Evolutionary conservation across 2,329 filamentous ascomycete species (phyloP), one percentile per base, ranked within the genome.

Genomic region (Elsinoe ampelina): DNA sequence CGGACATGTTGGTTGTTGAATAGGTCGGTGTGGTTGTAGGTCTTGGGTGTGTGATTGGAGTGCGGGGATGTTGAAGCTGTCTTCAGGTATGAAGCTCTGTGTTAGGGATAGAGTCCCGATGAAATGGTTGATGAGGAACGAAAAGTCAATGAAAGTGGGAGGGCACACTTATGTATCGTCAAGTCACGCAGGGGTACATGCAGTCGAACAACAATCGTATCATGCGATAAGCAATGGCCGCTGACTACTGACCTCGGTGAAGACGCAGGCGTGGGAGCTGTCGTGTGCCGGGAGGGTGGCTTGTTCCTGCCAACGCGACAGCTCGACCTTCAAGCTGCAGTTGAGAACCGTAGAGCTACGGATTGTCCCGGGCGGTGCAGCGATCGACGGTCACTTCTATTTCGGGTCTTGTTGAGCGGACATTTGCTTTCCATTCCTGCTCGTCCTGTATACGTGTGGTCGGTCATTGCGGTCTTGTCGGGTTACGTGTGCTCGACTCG

Each of bases 1-100:
- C 70, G 56, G 72, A 71, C 73, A 74, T 75, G 62, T 22, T 55
- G 26, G 26, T 41, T 8, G 57, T n/a, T n/a, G n/a, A n/a, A n/a
- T n/a, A n/a, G n/a, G n/a, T 66, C 61, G 39, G 13, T 22, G 41
- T n/a, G 26, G 26, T 42, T 42, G 47, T 2, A 5, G 26, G 8
- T 30, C 26, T 8, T 30, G 8, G 26, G 26, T 30, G 7, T 45
- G 54, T 48, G 42, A 20, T 56, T 26, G 39, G 54, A 38, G 42
- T 56, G 54, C 41, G 41, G 54, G 52, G 36, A 55, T 43, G 52
- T 13, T 3, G 36, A 42, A 34, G 47, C 5, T 47, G 47, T 30
- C 4, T 30, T 5, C 8, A 30, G 26, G 26, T 30, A 30, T 30
- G 26, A 7, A 30, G 26, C 26, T 30, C 4, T 30, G 7, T 8